These are phyloP conservation scores for Solanum hybrid DNA, from an alignment of 305 asterid genomes.

Conservation along the genomic window DNA sequence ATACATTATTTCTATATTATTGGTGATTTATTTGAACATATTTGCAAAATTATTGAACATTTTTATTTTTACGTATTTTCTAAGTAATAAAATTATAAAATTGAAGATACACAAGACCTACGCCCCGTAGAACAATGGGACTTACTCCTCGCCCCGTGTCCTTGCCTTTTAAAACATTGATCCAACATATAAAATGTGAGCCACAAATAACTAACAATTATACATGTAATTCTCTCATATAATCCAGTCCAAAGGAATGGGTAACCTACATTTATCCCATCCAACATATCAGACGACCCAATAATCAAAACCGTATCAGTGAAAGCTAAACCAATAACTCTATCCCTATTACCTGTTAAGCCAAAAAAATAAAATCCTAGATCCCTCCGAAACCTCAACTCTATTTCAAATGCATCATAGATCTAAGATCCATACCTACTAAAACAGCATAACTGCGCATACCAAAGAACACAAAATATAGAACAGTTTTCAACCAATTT, in stretches of 20 bases:
- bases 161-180: not conserved
- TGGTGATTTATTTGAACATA: not conserved
- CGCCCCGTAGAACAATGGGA: not conserved
- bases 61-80: not conserved
- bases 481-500: not conserved
- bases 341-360: not conserved
- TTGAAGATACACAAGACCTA: not conserved
- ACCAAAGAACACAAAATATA: not conserved
- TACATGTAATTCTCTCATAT: not conserved
- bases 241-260: not conserved
- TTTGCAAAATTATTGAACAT: not conserved
- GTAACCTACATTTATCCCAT: not conserved
- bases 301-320: not conserved
- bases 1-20: too few relatives aligned
- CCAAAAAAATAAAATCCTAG: not conserved
- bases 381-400: not conserved
- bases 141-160: not conserved
- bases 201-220: not conserved
- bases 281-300: not conserved
- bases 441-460: not conserved
- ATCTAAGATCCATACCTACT: not conserved
- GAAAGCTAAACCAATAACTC: not conserved
- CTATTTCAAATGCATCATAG: not conserved
- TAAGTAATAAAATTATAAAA: not conserved
- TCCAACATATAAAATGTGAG: not conserved